Percentiles rank a stretch among this genome's conserved stretches.
Evolutionary conservation across 2,329 filamentous ascomycete genomes (phyloP).

Genomic region (Geoglossum cookeanum): DNA sequence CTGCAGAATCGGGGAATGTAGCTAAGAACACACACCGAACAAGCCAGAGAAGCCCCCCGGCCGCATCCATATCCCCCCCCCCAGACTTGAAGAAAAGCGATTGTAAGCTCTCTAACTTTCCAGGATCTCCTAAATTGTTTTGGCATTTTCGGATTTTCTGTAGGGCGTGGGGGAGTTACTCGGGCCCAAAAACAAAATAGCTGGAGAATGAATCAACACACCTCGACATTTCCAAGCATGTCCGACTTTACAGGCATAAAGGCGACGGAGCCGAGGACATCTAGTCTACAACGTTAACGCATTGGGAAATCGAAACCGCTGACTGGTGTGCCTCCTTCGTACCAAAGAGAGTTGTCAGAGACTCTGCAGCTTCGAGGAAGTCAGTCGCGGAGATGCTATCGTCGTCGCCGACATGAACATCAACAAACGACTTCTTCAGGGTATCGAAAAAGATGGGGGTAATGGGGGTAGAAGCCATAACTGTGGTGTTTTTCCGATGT

Average conservation of each 20-base stretch:
- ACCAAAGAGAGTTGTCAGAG: constrained; percentile 77
- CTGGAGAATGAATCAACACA: constrained; percentile 19
- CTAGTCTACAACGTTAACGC: constrained; percentile 18
- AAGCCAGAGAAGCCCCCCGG: constrained; percentile 83
- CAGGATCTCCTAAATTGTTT: constrained; percentile 42
- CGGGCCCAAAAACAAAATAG: not conserved
- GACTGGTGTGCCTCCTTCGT: not conserved
- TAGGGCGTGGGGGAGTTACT: constrained; percentile 1
- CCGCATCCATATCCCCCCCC: constrained; percentile 70
- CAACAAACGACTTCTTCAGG: constrained; percentile 63
- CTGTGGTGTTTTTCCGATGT: constrained; percentile 11
- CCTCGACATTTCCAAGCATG: constrained; percentile 81
- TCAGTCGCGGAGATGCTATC: constrained; percentile 65
- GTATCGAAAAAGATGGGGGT: constrained; percentile 72
- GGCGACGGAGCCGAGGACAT: constrained; percentile 46
- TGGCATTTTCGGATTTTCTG: constrained; percentile 83
- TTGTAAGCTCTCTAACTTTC: constrained; percentile 69
- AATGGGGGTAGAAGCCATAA: constrained; percentile 37
- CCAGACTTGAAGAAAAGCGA: constrained; percentile 71
- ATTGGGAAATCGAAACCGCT: not conserved
- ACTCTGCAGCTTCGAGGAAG: constrained; percentile 83
- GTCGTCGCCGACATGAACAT: constrained; percentile 61
- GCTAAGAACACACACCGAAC: constrained; percentile 41
- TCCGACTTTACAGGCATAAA: constrained; percentile 86
- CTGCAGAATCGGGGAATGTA: not conserved